phyloP scores from a whole-genome alignment of 2,329 filamentous ascomycete genomes.

The Epichloe festucae region DNA sequence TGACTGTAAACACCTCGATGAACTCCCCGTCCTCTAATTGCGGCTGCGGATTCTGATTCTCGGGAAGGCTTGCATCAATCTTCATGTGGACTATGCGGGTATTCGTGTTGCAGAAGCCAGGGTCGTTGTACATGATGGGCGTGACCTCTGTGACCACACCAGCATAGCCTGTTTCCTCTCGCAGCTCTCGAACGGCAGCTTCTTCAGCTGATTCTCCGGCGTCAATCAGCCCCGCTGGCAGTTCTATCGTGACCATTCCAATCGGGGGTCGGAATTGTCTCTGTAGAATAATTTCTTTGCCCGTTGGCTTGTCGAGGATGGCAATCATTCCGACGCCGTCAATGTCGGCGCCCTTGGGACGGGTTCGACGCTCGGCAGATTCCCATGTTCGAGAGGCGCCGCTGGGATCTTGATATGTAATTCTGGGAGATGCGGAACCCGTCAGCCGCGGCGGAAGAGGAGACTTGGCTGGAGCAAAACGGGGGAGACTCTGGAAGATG shows the following conservation, averaged over 20 bases:
- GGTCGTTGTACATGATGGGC: conserved; percentile 55
- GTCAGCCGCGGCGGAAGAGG: not conserved
- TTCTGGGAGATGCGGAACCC: conserved; percentile 22
- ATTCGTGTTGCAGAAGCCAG: conserved; percentile 55
- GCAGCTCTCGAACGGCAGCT: conserved; percentile 49
- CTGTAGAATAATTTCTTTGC: conserved; percentile 47
- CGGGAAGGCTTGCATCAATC: conserved; percentile 54
- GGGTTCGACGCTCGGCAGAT: conserved; percentile 56
- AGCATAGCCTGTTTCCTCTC: conserved; percentile 55
- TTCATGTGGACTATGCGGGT: conserved; percentile 58
- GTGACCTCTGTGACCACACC: conserved; percentile 42
- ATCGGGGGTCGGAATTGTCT: conserved; percentile 55
- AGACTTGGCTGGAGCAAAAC: too few species aligned
- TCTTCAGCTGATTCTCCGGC: conserved; percentile 47
- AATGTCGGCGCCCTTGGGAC: conserved; percentile 46
- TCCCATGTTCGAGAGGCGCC: conserved; percentile 54
- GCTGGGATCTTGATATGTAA: conserved; percentile 51
- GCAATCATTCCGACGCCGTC: conserved; percentile 65
- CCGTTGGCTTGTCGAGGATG: conserved; percentile 43
- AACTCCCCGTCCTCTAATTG: conserved; percentile 70
- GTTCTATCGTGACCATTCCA: conserved; percentile 45
- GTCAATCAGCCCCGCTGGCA: conserved; percentile 53
- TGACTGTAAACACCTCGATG: conserved; percentile 65
- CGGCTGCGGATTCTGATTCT: conserved; percentile 56
- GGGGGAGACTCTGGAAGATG: not conserved